Evolutionary conservation across 345 rosid species (phyloP), one percentile per base, ranked within the genome.

Genomic region (Camelina laxa): DNA sequence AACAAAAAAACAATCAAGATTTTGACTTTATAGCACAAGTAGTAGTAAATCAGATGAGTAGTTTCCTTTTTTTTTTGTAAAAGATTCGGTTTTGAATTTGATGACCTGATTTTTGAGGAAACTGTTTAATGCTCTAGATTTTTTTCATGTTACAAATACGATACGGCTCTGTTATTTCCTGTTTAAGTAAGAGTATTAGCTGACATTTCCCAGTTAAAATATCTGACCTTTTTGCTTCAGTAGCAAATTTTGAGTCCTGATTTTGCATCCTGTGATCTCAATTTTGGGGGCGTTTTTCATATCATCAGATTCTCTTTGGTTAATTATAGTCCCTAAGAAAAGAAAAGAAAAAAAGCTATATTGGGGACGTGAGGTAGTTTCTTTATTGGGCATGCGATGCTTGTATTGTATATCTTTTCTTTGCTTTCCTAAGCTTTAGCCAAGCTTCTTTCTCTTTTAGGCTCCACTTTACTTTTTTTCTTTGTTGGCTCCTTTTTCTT

Each of bases 321-420:
- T 36, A 30, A 48, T 48, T 67, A 36, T 75, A 41, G 20, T 20
- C 61, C 27, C 22, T 51, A 69, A 60, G 27, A 24, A 65, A 50
- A 60, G 27, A 24, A 65, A 50, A 7, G 41, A 56, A 38, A 41
- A 57, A 39, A 50, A 69, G 75, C 65, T 72, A 50, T 22, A 27
- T 55, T 59, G 41, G 74, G 49, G 77, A 69, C 77, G 69, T 61
- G 74, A 65, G 65, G 61, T 80, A 67, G 11, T 72, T 74, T 67
- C 64, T 56, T 79, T 73, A 57, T 41, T 78, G 76, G 59, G 76
- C 84, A 71, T 77, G 80, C 72, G 15, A 65, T 77, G 76, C 65
- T 69, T 70, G 45, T 63, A 63, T 27, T 27, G 30, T 4, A 27
- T 27, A 4, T 27, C 30, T 27, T 61, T 39, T 19, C 62, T 60